phyloP scores from a whole-genome alignment of 257 asterid species.

The Thymus quinquecostatus region DNA sequence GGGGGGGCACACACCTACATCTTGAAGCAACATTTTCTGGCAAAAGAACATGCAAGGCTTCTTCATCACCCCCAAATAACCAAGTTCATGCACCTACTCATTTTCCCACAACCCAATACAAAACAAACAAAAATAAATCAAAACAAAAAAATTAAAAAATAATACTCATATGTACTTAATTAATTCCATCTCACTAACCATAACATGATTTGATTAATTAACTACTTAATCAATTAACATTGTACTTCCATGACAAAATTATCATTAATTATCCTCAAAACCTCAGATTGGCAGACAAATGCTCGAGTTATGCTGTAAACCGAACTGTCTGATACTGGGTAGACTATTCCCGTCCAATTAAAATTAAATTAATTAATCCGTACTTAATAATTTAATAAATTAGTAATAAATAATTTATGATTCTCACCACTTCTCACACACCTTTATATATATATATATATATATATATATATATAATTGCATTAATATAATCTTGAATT shows the following conservation, averaged over 20 bases:
- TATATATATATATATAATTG: neutral
- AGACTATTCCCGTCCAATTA: constrained; percentile 28
- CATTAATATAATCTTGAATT: constrained; percentile 17
- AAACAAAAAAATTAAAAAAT: neutral
- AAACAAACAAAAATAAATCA: neutral
- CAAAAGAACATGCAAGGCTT: constrained; percentile 55
- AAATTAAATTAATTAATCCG: neutral
- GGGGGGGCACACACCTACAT: constrained; percentile 46
- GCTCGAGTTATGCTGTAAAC: constrained; percentile 34
- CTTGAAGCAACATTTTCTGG: constrained; percentile 54
- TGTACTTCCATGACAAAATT: constrained; percentile 32
- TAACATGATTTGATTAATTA: neutral
- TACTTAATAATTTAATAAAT: neutral
- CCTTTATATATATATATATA: neutral
- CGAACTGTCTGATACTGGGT: constrained; percentile 33
- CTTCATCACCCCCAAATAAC: constrained; percentile 34
- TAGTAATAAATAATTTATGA: neutral
- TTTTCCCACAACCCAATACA: constrained; percentile 27
- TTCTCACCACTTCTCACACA: neutral
- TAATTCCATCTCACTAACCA: constrained; percentile 23
- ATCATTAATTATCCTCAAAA: constrained; percentile 29
- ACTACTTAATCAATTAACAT: neutral
- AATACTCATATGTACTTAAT: neutral
- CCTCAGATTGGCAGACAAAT: constrained; percentile 36
- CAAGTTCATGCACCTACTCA: constrained; percentile 55